phyloP scores from a whole-genome alignment of 768 basidiomycete genomes.

The Amanita jacksonii region DNA sequence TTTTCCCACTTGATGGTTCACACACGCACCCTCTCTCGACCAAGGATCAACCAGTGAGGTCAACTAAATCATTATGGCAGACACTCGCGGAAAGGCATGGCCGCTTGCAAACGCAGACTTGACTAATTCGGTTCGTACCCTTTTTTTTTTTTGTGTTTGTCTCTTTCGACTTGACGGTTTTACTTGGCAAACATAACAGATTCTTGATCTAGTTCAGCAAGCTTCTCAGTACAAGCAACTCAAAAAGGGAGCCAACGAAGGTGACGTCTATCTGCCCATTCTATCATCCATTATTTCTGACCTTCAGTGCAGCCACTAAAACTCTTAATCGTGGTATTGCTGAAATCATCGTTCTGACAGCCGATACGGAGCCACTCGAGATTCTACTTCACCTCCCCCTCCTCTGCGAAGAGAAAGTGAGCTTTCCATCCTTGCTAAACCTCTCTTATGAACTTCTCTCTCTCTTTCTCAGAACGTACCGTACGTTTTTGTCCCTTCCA shows the following conservation, averaged over 20 bases:
- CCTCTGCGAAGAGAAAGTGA: constrained; percentile 95
- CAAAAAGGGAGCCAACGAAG: constrained; percentile 99
- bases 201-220: constrained; percentile 92
- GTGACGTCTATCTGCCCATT: constrained; percentile 29
- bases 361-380: constrained; percentile 95
- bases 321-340: constrained; percentile 96
- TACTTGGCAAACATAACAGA: constrained; percentile 34
- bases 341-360: constrained; percentile 95
- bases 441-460: neutral
- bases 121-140: constrained; percentile 77
- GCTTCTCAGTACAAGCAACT: constrained; percentile 96
- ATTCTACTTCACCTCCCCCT: constrained; percentile 95
- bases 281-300: constrained; percentile 7
- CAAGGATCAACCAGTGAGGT: constrained; percentile 92
- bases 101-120: constrained; percentile 78
- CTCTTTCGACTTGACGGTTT: neutral
- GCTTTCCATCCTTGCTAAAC: constrained; percentile 11
- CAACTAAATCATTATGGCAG: constrained; percentile 46
- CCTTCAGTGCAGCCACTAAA: constrained; percentile 70
- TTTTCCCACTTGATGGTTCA: neutral
- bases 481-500: constrained; percentile 91
- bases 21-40: constrained; percentile 42
- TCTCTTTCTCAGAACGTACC: constrained; percentile 69
- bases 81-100: constrained; percentile 74
- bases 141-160: too few species aligned